These are phyloP conservation scores for Hansenula sp. DNA, from an alignment of 1,139 yeast species.

Conservation along the genomic window DNA sequence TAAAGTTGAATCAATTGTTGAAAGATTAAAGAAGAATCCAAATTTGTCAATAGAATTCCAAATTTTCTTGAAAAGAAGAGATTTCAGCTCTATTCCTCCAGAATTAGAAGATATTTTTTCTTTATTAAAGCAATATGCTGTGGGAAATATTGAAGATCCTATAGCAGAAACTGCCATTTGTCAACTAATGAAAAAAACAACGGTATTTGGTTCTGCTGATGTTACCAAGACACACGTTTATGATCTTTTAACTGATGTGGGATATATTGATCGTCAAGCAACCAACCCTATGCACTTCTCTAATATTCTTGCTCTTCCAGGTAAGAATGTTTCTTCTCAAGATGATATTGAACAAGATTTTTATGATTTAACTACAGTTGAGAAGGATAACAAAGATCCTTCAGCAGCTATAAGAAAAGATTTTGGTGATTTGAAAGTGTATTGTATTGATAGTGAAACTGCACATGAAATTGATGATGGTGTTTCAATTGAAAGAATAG, in stretches of 20 bases:
- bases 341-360: slow-evolving; percentile 41
- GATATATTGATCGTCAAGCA: slow-evolving; percentile 23
- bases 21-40: slow-evolving; percentile 27
- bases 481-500: slow-evolving; percentile 48
- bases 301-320: slow-evolving; percentile 37
- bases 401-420: slow-evolving; percentile 30
- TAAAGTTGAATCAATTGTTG: slow-evolving; percentile 28
- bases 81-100: slow-evolving; percentile 18
- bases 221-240: slow-evolving; percentile 37
- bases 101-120: slow-evolving; percentile 33
- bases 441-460: slow-evolving; percentile 75
- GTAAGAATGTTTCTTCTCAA: slow-evolving; percentile 32
- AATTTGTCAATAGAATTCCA: slow-evolving; percentile 15
- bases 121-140: slow-evolving; percentile 44
- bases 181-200: slow-evolving; percentile 19
- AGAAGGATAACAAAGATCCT: slow-evolving; percentile 29
- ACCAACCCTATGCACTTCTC: slow-evolving; percentile 49
- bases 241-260: slow-evolving; percentile 34
- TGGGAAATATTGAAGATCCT: slow-evolving; percentile 43
- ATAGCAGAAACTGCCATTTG: slow-evolving; percentile 36
- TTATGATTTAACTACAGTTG: slow-evolving; percentile 27
- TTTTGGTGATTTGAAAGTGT: slow-evolving; percentile 48
- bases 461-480: slow-evolving; percentile 97
- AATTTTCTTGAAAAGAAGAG: slow-evolving; percentile 10
- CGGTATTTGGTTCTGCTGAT: slow-evolving; percentile 15